phyloP scores from a whole-genome alignment of 1,284 basidiomycete species.

The Heterobasidion parviporum region DNA sequence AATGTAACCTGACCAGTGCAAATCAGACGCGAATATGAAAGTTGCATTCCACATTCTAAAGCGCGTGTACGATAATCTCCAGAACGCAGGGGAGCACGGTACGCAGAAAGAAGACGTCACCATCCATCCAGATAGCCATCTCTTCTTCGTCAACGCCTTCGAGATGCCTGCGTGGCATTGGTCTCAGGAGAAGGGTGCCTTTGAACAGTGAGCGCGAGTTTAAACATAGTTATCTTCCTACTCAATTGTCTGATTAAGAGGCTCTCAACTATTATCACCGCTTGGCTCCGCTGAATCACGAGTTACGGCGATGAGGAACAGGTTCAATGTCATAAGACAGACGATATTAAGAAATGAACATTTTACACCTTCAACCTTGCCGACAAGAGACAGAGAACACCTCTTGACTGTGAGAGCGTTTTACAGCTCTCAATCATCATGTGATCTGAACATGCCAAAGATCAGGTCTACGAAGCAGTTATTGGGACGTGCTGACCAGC shows the following conservation, averaged over 20 bases:
- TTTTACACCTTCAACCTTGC: slow-evolving; percentile 89
- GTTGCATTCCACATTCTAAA: slow-evolving; percentile 66
- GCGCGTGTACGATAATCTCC: slow-evolving; percentile 77
- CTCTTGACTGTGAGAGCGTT: slow-evolving; percentile 69
- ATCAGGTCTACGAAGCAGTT: slow-evolving; percentile 95
- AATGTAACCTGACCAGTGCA: neutral
- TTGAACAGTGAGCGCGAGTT: slow-evolving; percentile 59
- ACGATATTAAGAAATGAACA: slow-evolving; percentile 90
- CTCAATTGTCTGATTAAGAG: slow-evolving; percentile 22
- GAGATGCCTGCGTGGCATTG: slow-evolving; percentile 93
- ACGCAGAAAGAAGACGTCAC: slow-evolving; percentile 48
- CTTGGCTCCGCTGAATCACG: slow-evolving; percentile 78
- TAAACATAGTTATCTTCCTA: slow-evolving; percentile 1
- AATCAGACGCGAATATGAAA: slow-evolving; percentile 70
- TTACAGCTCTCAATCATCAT: slow-evolving; percentile 4
- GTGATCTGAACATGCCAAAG: slow-evolving; percentile 29
- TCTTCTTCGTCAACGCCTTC: slow-evolving; percentile 85
- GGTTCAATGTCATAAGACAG: slow-evolving; percentile 84
- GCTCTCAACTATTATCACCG: slow-evolving; percentile 46
- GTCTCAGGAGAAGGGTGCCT: slow-evolving; percentile 77
- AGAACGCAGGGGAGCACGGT: slow-evolving; percentile 58
- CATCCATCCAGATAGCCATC: slow-evolving; percentile 79
- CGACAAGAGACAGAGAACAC: slow-evolving; percentile 76
- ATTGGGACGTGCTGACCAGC: slow-evolving; percentile 82
- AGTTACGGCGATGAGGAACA: slow-evolving; percentile 69